Conservation (phyloP, 2,329 filamentous ascomycete species). For the Talaromyces sp. region DNA sequence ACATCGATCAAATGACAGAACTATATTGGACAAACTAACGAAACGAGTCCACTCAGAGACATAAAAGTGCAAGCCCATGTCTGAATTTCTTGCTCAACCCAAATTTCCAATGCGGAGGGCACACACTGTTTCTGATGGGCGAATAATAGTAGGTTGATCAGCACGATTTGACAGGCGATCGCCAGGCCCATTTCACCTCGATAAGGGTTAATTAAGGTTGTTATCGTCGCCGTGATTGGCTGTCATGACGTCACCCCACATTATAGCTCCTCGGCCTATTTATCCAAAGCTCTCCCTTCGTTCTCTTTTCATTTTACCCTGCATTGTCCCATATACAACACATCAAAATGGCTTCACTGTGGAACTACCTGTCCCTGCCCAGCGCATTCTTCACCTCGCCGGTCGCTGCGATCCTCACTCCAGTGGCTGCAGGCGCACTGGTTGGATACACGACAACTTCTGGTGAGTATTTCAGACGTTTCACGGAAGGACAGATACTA, state of each 20-base stretch:
- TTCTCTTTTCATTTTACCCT: no score
- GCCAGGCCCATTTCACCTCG: not conserved
- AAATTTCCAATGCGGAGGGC: no score
- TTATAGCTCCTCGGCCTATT: not conserved
- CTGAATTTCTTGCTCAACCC: no score
- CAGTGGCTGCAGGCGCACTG: conserved; percentile 26
- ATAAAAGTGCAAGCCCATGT: no score
- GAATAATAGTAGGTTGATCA: no score
- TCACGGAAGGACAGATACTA: not conserved
- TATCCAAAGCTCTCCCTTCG: not conserved
- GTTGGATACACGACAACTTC: conserved; percentile 34
- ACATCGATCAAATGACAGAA: no score
- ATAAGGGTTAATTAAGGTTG: not conserved
- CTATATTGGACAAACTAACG: no score
- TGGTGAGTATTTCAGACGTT: conserved; percentile 13
- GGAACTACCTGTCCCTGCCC: conserved; percentile 25
- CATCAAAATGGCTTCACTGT: conserved; percentile 11
- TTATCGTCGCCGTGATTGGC: not conserved
- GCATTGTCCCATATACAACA: not conserved
- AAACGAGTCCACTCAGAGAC: no score
- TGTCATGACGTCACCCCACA: not conserved
- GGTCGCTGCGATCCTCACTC: conserved; percentile 29
- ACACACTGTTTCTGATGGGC: no score
- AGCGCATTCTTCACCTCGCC: conserved; percentile 31
- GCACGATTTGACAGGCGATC: not conserved